These are phyloP conservation scores for Candida berthetii DNA, from an alignment of 805 yeast species.

Conservation along the genomic window DNA sequence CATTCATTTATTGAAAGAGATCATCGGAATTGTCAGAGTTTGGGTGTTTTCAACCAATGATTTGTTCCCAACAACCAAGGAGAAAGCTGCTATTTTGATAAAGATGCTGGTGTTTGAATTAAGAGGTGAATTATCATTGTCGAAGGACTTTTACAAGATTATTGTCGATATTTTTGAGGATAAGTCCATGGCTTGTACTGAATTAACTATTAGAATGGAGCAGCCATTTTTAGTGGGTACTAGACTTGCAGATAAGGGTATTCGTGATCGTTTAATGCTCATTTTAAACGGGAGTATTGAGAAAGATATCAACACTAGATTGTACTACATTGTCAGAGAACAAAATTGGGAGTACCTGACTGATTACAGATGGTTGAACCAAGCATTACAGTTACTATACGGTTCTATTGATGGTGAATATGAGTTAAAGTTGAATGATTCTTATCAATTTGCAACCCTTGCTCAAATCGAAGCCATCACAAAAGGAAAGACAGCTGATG, in stretches of 20 bases:
- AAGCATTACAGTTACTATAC: conserved; percentile 80
- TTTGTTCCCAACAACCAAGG: conserved; percentile 90
- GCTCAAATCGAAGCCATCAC: conserved; percentile 27
- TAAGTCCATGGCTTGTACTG: conserved; percentile 71
- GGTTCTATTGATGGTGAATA: conserved; percentile 62
- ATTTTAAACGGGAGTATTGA: conserved; percentile 78
- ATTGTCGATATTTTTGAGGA: conserved; percentile 85
- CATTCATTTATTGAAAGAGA: conserved; percentile 63
- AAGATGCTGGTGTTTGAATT: conserved; percentile 93
- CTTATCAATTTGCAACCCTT: conserved; percentile 49
- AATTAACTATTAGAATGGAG: conserved; percentile 90
- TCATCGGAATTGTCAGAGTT: conserved; percentile 68
- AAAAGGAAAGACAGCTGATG: conserved; percentile 15
- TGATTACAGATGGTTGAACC: conserved; percentile 92
- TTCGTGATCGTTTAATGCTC: conserved; percentile 72
- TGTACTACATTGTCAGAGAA: conserved; percentile 84
- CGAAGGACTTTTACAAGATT: conserved; percentile 77
- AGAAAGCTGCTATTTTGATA: conserved; percentile 87
- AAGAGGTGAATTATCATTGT: conserved; percentile 74
- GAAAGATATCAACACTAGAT: conserved; percentile 66
- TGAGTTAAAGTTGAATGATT: conserved; percentile 38
- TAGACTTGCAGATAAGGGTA: conserved; percentile 65
- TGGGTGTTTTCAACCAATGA: conserved; percentile 89
- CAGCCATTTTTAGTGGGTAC: conserved; percentile 96
- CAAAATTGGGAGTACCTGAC: conserved; percentile 97